These are phyloP conservation scores for Clarireedia monteithiana DNA, from an alignment of 2,329 filamentous ascomycete genomes.

Conservation along the genomic window DNA sequence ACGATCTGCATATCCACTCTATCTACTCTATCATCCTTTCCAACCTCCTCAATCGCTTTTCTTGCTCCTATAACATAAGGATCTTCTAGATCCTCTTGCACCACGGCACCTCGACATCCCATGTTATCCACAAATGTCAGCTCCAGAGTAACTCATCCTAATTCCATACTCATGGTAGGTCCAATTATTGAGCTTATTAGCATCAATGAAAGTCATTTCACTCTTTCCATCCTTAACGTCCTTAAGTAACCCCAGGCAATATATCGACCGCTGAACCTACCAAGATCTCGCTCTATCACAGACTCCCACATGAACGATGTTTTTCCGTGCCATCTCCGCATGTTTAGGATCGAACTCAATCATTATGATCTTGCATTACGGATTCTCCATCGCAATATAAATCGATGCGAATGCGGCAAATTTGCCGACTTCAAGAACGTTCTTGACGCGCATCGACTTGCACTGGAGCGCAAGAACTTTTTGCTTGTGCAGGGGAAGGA, in stretches of 20 bases:
- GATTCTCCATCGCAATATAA: neutral
- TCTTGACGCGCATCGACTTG: constrained; percentile 30
- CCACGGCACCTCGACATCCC: neutral
- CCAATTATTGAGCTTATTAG: neutral
- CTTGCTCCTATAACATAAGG: neutral
- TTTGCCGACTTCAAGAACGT: constrained; percentile 46
- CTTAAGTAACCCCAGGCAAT: neutral
- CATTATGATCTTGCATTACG: neutral
- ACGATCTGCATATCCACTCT: neutral
- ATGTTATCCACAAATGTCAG: neutral
- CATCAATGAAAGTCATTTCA: neutral
- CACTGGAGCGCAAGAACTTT: constrained; percentile 35
- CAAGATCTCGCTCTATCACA: neutral
- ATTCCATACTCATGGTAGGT: neutral
- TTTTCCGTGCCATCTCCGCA: neutral
- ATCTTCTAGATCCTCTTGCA: neutral
- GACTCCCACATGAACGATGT: neutral
- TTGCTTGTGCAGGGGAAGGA: constrained; percentile 31
- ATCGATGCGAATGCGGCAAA: constrained; percentile 47
- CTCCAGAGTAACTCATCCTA: neutral
- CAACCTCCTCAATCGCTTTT: neutral
- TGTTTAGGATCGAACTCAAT: neutral
- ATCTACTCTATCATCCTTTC: neutral
- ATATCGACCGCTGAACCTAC: neutral
- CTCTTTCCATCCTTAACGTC: neutral